phyloP scores from a whole-genome alignment of 352 stramenopile species.

The Phytopythium vexans region DNA sequence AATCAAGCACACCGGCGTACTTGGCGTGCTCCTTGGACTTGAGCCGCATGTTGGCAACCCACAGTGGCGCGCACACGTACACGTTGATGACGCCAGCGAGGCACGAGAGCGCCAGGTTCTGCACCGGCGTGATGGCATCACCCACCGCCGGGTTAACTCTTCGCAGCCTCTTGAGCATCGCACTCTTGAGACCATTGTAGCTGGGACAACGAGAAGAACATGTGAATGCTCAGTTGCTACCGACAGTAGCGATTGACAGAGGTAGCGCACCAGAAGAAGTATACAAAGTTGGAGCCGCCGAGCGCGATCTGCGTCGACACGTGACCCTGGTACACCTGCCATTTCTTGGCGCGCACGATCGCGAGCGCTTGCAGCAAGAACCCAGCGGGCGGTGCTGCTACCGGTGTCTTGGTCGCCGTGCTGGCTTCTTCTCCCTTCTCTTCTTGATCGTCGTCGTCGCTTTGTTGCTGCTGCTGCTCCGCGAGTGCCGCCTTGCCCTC shows the following conservation, averaged over 20 bases:
- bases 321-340: slow-evolving; percentile 74
- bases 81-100: slow-evolving; percentile 89
- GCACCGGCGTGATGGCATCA: slow-evolving; percentile 39
- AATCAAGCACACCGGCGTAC: slow-evolving; percentile 52
- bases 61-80: slow-evolving; percentile 84
- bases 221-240: slow-evolving; percentile 10
- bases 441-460: slow-evolving; percentile 10
- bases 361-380: slow-evolving; percentile 42
- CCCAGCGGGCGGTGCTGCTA: slow-evolving; percentile 1
- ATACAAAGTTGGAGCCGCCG: slow-evolving; percentile 83
- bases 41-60: slow-evolving; percentile 93
- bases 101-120: slow-evolving; percentile 59
- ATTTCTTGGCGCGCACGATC: slow-evolving; percentile 64
- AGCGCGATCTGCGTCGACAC: slow-evolving; percentile 76
- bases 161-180: slow-evolving; percentile 65
- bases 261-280: slow-evolving; percentile 76
- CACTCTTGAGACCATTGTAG: slow-evolving; percentile 66
- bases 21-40: slow-evolving; percentile 81
- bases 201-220: slow-evolving; percentile 10
- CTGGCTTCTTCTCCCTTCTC: slow-evolving; percentile 2
- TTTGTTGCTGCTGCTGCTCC: slow-evolving; percentile 7
- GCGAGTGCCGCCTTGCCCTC: slow-evolving; percentile 17
- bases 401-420: slow-evolving; percentile 9
- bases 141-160: slow-evolving; percentile 18
- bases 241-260: slow-evolving; percentile 5